Conservation (phyloP, 306 rosid species). For the Vigna radiata region DNA sequence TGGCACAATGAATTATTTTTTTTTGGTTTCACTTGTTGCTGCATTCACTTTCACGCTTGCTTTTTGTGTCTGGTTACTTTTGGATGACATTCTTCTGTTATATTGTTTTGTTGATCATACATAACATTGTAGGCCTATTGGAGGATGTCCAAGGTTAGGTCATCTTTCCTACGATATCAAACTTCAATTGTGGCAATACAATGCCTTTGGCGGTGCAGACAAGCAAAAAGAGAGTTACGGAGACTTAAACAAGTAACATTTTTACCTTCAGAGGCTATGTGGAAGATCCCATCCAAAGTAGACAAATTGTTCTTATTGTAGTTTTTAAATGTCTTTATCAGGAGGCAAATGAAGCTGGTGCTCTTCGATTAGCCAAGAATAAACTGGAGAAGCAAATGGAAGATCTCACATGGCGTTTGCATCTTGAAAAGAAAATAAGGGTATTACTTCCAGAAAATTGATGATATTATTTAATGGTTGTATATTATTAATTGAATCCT, state of each 20-base stretch:
- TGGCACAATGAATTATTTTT: constrained; percentile 21
- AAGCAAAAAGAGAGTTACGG: constrained; percentile 84
- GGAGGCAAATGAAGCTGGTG: constrained; percentile 99
- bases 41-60: constrained; percentile 22
- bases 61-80: constrained; percentile 21
- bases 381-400: constrained; percentile 98
- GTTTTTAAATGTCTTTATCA: constrained; percentile 46
- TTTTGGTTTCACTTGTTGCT: constrained; percentile 14
- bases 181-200: constrained; percentile 79
- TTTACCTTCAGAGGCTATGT: neutral
- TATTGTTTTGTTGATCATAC: constrained; percentile 37
- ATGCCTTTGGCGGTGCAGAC: constrained; percentile 85
- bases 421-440: constrained; percentile 93
- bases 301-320: constrained; percentile 21
- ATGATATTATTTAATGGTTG: constrained; percentile 28
- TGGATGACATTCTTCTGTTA: constrained; percentile 24
- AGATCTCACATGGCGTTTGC: constrained; percentile 94
- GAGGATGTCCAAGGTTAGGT: constrained; percentile 85
- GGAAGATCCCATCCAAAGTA: constrained; percentile 17
- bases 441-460: constrained; percentile 50
- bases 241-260: constrained; percentile 71
- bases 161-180: constrained; percentile 60
- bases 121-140: constrained; percentile 69
- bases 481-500: constrained; percentile 15
- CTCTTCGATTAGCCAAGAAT: constrained; percentile 92